These are phyloP conservation scores for Candida ficus DNA, from an alignment of 805 yeast genomes.

Conservation along the genomic window DNA sequence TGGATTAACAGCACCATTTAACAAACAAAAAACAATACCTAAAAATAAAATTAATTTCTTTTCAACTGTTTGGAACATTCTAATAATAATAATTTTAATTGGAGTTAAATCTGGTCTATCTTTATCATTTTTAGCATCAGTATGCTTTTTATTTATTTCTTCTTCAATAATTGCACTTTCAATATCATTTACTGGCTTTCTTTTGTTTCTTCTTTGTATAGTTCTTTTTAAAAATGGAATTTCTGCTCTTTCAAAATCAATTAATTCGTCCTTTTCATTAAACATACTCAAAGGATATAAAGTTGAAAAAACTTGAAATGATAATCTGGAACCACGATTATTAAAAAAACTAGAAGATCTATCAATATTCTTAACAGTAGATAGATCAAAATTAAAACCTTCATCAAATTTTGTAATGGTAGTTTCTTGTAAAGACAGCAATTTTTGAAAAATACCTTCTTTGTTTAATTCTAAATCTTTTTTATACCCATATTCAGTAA, in stretches of 20 bases:
- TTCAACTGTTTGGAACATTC: slow-evolving; percentile 25
- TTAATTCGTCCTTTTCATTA: slow-evolving; percentile 4
- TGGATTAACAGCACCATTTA: slow-evolving; percentile 66
- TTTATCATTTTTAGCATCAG: slow-evolving; percentile 4
- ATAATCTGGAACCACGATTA: slow-evolving; percentile 6
- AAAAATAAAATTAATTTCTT: slow-evolving; percentile 27
- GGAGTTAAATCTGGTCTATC: slow-evolving; percentile 24
- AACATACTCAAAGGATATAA: slow-evolving; percentile 18
- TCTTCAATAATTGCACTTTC: neutral
- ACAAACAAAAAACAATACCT: slow-evolving; percentile 50
- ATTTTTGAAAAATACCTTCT: slow-evolving; percentile 15
- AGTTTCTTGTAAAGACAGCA: slow-evolving; percentile 16
- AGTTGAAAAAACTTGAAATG: slow-evolving; percentile 18
- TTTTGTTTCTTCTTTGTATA: slow-evolving; percentile 6
- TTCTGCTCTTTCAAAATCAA: slow-evolving; percentile 10
- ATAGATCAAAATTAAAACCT: neutral
- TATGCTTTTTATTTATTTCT: slow-evolving; percentile 2
- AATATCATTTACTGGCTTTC: neutral
- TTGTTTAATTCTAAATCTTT: slow-evolving; percentile 23
- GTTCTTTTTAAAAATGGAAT: neutral
- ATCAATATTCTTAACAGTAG: neutral
- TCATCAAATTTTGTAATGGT: slow-evolving; percentile 1
- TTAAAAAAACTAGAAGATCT: neutral
- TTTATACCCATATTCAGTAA: slow-evolving; percentile 41
- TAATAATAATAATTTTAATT: slow-evolving; percentile 24